phyloP scores from a whole-genome alignment of 2,329 filamentous ascomycete genomes.

The Ceratocystis eucalypticola region DNA sequence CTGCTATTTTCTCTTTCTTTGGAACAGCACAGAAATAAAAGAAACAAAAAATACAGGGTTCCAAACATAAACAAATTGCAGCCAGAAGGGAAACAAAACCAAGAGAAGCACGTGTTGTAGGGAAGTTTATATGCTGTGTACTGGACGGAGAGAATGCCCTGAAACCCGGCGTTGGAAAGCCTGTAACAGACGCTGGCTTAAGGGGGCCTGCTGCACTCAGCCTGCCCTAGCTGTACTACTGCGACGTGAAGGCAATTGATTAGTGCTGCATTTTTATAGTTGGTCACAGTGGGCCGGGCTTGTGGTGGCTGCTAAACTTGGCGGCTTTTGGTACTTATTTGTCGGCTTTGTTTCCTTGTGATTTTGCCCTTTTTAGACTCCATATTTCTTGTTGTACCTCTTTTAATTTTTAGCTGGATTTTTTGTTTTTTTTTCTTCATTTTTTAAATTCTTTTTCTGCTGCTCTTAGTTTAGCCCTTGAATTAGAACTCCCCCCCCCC shows the following conservation, averaged over 20 bases:
- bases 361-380: too few species aligned
- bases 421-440: background rate
- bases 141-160: background rate
- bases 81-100: background rate
- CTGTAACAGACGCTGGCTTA: too few species aligned
- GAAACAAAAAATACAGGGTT: background rate
- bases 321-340: too few species aligned
- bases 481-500: background rate
- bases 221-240: background rate
- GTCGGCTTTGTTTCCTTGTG: too few species aligned
- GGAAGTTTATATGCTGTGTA: background rate
- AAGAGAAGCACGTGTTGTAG: background rate
- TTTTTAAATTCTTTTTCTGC: background rate
- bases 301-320: too few species aligned
- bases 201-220: background rate
- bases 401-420: background rate
- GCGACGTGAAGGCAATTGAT: too few species aligned
- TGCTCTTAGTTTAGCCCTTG: conserved; percentile 7
- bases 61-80: background rate
- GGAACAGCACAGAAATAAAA: background rate
- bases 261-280: too few species aligned
- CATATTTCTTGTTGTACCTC: background rate
- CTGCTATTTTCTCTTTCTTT: background rate
- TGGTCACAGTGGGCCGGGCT: too few species aligned
- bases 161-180: background rate